Evolutionary conservation across 2,329 filamentous ascomycete genomes (phyloP).

Genomic region (Fusarium duplospermum): DNA sequence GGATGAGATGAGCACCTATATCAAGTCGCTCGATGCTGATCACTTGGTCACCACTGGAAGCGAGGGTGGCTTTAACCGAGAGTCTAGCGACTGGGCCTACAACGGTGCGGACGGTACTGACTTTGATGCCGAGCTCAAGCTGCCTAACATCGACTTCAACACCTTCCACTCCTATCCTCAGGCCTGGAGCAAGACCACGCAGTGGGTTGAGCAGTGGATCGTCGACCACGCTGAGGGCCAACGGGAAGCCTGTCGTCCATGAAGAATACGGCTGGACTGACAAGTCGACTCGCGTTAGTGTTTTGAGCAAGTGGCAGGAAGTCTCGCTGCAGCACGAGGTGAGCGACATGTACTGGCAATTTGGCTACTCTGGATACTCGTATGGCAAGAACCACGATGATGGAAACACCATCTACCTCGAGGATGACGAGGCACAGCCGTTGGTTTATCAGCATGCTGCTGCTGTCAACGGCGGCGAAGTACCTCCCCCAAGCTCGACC

Average conservation of each 20-base stretch:
- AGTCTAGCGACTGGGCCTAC: constrained; percentile 58
- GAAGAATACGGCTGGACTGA: constrained; percentile 56
- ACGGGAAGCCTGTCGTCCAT: constrained; percentile 60
- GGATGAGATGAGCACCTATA: constrained; percentile 64
- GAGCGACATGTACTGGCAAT: constrained; percentile 68
- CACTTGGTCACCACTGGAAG: constrained; percentile 68
- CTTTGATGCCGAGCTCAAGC: constrained; percentile 59
- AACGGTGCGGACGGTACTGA: constrained; percentile 63
- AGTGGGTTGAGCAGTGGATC: constrained; percentile 67
- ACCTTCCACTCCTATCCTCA: constrained; percentile 68
- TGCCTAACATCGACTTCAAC: constrained; percentile 64
- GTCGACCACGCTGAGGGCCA: constrained; percentile 61
- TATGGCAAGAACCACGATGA: constrained; percentile 67
- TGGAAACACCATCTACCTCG: constrained; percentile 67
- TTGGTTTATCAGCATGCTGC: constrained; percentile 59
- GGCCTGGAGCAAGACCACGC: constrained; percentile 64
- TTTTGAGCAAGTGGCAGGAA: constrained; percentile 62
- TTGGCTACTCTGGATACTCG: constrained; percentile 61
- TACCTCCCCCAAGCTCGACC: not conserved
- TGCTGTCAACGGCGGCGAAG: constrained; percentile 47
- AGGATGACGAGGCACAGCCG: constrained; percentile 58
- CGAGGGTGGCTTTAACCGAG: constrained; percentile 67
- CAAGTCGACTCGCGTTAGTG: constrained; percentile 58
- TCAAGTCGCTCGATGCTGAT: constrained; percentile 63
- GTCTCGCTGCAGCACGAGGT: constrained; percentile 60